Evolutionary conservation across 1,284 basidiomycete species (phyloP).

Genomic region (Ustilago cynodontis): DNA sequence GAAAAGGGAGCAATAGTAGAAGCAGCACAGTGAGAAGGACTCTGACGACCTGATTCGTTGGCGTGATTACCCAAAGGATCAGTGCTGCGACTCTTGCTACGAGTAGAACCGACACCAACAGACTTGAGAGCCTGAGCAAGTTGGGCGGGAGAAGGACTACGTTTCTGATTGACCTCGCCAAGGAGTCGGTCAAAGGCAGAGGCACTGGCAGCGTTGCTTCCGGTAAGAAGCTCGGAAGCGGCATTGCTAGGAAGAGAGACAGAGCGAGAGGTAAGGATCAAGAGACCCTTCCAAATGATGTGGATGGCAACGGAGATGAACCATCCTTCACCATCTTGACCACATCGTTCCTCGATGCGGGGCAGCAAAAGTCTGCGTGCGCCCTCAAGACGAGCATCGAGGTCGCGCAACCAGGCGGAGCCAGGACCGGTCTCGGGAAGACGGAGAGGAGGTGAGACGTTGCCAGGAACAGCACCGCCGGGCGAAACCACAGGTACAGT

Average conservation of each 20-base stretch:
- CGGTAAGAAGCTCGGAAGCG: slow-evolving; percentile 28
- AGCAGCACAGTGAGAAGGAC: slow-evolving; percentile 28
- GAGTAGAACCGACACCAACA: slow-evolving; percentile 52
- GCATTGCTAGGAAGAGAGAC: slow-evolving; percentile 48
- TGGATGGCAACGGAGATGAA: slow-evolving; percentile 68
- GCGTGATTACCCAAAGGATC: slow-evolving; percentile 19
- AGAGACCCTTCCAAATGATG: slow-evolving; percentile 67
- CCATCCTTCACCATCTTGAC: slow-evolving; percentile 67
- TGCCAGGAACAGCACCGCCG: slow-evolving; percentile 20
- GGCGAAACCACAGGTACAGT: slow-evolving; percentile 7
- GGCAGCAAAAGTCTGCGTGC: slow-evolving; percentile 60
- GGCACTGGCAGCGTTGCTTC: slow-evolving; percentile 43
- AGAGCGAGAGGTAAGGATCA: slow-evolving; percentile 61
- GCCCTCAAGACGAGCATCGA: slow-evolving; percentile 65
- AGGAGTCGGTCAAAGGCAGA: slow-evolving; percentile 48
- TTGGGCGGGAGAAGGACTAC: slow-evolving; percentile 60
- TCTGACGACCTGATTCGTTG: slow-evolving; percentile 48
- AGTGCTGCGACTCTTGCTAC: slow-evolving; percentile 37
- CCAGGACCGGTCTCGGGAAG: slow-evolving; percentile 34
- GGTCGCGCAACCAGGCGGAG: slow-evolving; percentile 62
- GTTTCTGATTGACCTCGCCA: slow-evolving; percentile 51
- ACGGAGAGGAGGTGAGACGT: slow-evolving; percentile 38
- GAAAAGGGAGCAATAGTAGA: slow-evolving; percentile 33
- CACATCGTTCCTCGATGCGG: slow-evolving; percentile 64
- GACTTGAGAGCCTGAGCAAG: slow-evolving; percentile 56